These are phyloP conservation scores for Picocystis salinarum DNA, from an alignment of 139 green algal genomes.

Conservation along the genomic window DNA sequence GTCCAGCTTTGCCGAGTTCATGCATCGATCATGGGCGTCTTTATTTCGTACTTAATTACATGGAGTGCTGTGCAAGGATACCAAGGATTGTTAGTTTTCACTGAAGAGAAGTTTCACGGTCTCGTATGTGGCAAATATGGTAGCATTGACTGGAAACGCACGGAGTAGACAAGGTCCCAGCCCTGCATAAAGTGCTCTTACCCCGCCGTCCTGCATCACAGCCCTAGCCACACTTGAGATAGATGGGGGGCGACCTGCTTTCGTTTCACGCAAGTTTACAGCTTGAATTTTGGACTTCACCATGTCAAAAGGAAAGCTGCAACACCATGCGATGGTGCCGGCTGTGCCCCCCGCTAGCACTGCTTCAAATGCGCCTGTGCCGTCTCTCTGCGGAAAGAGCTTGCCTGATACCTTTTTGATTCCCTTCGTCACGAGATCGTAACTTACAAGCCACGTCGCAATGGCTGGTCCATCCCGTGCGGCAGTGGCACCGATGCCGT, in stretches of 20 bases:
- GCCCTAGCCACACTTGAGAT: neutral
- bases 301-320: conserved; percentile 1
- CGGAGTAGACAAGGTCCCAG: neutral
- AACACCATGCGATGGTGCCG: neutral
- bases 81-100: too few relatives aligned
- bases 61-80: too few relatives aligned
- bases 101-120: neutral
- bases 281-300: neutral
- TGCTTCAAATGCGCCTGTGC: neutral
- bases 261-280: neutral
- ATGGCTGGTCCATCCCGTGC: neutral
- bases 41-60: too few relatives aligned
- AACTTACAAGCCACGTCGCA: neutral
- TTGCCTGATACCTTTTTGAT: neutral
- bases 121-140: conserved; percentile 2
- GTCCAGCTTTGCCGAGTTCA: too few relatives aligned
- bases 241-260: neutral
- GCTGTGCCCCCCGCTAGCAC: neutral
- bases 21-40: too few relatives aligned
- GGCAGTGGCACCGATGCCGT: neutral
- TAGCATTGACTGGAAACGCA: neutral
- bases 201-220: neutral
- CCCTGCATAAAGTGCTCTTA: neutral
- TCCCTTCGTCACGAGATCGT: neutral
- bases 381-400: neutral